Evolutionary conservation across 768 basidiomycete species (phyloP), one percentile per base, ranked within the genome.

Genomic region (Naganishia antarctica): DNA sequence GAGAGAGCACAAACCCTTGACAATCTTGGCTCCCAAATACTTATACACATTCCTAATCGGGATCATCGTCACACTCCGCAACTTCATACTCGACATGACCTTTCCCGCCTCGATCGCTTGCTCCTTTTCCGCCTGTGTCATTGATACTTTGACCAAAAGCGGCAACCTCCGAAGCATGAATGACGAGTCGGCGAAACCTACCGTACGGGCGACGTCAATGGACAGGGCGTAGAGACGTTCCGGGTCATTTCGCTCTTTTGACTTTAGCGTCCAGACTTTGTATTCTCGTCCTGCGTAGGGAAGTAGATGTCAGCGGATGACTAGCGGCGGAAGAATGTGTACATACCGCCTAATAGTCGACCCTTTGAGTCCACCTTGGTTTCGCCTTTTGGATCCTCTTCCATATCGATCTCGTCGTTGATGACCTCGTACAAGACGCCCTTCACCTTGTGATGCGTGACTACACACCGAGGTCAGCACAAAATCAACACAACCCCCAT

Each of bases 81-180:
- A 91, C 67, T 87, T 85, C 43, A 98, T 81, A 76, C 93, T 92
- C 0, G 87, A 86, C 47, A 90, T 89, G 0, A 99, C 84, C 73
- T 91, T 88, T 2, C 91, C 91, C 51, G 84, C 84, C 44, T 85
- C 83, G 71, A 99, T 96, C 70, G 98, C 86, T 66, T 86, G 85
- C 69, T 97, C 91, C 75, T 97, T 96, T 79, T 98, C 96, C 18
- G 84, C 82, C 64, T 91, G 88, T 0, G 87, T 89, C 32, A 91
- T 90, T 68, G 87, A 87, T 65, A 96, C 83, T 78, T 98, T 98
- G 81, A 92, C 82, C 16, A 94, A 88, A 29, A 91, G 85, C 0
- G 85, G 85, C 68, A 94, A 96, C 6, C 91, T 84, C 2, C 96
- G 87, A 79, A 97, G 93, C 78, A 97, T 97, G 78, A 97, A 96